Conservation (phyloP, 202 grass and related monocot genomes). For the Schoenoplectus triqueter region DNA sequence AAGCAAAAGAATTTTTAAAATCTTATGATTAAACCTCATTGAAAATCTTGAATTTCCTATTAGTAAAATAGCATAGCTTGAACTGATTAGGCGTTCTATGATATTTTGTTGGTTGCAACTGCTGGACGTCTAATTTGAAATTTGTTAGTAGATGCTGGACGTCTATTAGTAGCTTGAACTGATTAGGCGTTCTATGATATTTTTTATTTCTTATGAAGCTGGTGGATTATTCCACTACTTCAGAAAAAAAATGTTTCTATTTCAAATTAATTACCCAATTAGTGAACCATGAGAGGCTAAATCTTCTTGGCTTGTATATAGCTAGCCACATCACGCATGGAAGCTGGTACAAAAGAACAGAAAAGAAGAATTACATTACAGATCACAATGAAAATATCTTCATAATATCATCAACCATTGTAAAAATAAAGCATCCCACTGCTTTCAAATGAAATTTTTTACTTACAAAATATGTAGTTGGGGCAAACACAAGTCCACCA, state of each 20-base stretch:
- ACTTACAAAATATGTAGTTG: conserved; percentile 86
- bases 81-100: not conserved
- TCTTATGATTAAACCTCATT: not conserved
- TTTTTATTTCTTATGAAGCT: not conserved
- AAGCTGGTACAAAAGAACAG: conserved; percentile 50
- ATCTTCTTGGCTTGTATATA: conserved; percentile 82
- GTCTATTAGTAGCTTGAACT: not conserved
- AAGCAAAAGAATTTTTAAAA: not conserved
- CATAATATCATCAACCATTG: conserved; percentile 8
- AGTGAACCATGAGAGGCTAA: conserved; percentile 73
- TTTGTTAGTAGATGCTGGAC: too few species aligned
- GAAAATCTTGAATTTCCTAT: not conserved
- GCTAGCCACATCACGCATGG: conserved; percentile 91
- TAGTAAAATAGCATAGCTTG: conserved; percentile 4
- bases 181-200: not conserved
- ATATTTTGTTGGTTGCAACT: not conserved
- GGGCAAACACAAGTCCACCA: conserved; percentile 82
- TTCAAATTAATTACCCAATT: conserved; percentile 74
- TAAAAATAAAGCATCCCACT: not conserved
- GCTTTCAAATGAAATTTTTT: conserved; percentile 6
- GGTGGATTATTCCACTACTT: not conserved
- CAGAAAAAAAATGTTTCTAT: not conserved
- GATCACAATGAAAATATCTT: conserved; percentile 12
- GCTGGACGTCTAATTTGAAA: not conserved
- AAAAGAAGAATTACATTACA: not conserved